Evolutionary conservation across 2,329 filamentous ascomycete species (phyloP).

Genomic region (Blumeria hordei): DNA sequence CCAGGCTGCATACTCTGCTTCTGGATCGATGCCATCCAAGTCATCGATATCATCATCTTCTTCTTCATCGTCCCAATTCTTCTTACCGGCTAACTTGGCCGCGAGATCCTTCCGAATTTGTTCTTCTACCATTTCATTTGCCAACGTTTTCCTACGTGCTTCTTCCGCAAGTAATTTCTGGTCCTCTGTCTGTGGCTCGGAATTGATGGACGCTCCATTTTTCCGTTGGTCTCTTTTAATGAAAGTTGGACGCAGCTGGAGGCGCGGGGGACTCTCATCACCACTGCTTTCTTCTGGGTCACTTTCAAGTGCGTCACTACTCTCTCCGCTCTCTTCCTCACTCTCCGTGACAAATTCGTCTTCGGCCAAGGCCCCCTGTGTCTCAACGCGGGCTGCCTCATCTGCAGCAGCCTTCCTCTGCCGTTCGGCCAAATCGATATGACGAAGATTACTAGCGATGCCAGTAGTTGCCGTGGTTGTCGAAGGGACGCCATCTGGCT

Average conservation of each 20-base stretch:
- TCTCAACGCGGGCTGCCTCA: constrained; percentile 23
- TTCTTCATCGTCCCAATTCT: constrained; percentile 62
- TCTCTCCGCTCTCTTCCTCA: constrained; percentile 16
- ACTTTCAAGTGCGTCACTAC: constrained; percentile 10
- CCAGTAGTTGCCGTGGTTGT: constrained; percentile 31
- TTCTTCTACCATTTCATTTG: constrained; percentile 64
- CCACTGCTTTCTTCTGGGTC: constrained; percentile 22
- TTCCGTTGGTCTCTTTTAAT: constrained; percentile 31
- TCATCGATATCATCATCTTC: constrained; percentile 62
- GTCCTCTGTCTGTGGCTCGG: constrained; percentile 17
- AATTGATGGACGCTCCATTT: constrained; percentile 7
- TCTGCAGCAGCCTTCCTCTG: constrained; percentile 22
- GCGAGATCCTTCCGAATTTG: constrained; percentile 65
- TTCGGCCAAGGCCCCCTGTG: constrained; percentile 24
- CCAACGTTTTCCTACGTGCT: constrained; percentile 41
- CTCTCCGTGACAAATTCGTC: constrained; percentile 35
- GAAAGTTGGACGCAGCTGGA: constrained; percentile 40
- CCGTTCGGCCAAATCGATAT: constrained; percentile 26
- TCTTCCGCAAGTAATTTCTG: constrained; percentile 28
- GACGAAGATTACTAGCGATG: constrained; percentile 27
- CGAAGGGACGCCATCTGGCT: constrained; percentile 26
- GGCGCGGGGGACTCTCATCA: constrained; percentile 28
- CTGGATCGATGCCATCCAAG: constrained; percentile 64
- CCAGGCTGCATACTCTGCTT: constrained; percentile 79
- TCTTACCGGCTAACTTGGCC: constrained; percentile 50